Conservation (phyloP, 2,329 filamentous ascomycete genomes). For the Pseudogymnoascus sp. region DNA sequence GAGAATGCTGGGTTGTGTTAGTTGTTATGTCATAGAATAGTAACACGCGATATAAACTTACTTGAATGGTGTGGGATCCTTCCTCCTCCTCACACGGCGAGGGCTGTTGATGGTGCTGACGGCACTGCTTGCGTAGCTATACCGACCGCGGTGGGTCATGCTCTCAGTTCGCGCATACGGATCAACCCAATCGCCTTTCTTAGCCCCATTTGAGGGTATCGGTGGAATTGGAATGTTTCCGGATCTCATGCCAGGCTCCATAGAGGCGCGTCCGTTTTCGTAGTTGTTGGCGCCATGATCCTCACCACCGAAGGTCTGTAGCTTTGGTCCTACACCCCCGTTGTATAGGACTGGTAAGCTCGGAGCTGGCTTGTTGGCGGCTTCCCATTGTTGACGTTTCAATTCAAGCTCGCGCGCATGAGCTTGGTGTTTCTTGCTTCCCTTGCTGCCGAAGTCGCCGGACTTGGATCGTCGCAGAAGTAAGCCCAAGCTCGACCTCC, state of each 20-base stretch:
- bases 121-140: slow-evolving; percentile 90
- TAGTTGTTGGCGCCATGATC: slow-evolving; percentile 34
- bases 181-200: slow-evolving; percentile 51
- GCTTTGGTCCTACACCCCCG: slow-evolving; percentile 25
- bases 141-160: slow-evolving; percentile 93
- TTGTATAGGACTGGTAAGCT: slow-evolving; percentile 42
- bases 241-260: slow-evolving; percentile 35
- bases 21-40: slow-evolving; percentile 16
- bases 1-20: slow-evolving; percentile 55
- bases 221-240: slow-evolving; percentile 45
- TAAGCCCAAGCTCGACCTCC: slow-evolving; percentile 44
- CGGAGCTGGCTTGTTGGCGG: slow-evolving; percentile 47
- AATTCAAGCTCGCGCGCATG: slow-evolving; percentile 39
- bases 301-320: slow-evolving; percentile 46
- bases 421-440: slow-evolving; percentile 50
- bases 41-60: slow-evolving; percentile 42
- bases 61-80: slow-evolving; percentile 98
- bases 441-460: slow-evolving; percentile 50
- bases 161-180: slow-evolving; percentile 80
- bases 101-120: slow-evolving; percentile 90
- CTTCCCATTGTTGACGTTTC: slow-evolving; percentile 45
- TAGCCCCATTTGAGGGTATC: slow-evolving; percentile 34
- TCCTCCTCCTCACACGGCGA: slow-evolving; percentile 81
- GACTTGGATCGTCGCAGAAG: slow-evolving; percentile 62
- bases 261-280: slow-evolving; percentile 38